A percentile compares a stretch with the other conserved stretches of the same genome.
phyloP scores from a whole-genome alignment of 1,284 basidiomycete species.

The Volvariella volvacea region DNA sequence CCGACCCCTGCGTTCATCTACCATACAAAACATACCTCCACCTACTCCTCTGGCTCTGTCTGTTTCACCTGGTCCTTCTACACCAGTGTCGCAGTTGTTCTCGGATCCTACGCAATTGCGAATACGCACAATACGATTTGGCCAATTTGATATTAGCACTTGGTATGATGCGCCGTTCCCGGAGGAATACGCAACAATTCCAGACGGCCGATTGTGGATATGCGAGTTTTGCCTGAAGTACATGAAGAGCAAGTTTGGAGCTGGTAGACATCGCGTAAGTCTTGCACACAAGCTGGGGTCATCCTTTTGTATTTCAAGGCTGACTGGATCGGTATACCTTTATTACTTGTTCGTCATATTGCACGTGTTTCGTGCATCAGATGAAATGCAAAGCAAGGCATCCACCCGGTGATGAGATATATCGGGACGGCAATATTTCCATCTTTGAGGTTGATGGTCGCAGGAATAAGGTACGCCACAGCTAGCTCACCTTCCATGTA shows the following conservation, averaged over 20 bases:
- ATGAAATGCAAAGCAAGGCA: constrained; percentile 93
- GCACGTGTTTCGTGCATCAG: constrained; percentile 30
- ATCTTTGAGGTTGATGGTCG: constrained; percentile 98
- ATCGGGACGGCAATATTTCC: constrained; percentile 82
- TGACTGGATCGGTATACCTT: not conserved
- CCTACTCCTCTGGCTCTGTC: constrained; percentile 19
- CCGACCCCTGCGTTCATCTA: constrained; percentile 57
- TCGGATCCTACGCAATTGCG: constrained; percentile 43
- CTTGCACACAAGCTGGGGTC: constrained; percentile 3
- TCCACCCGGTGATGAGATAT: constrained; percentile 98
- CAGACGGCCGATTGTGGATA: constrained; percentile 92
- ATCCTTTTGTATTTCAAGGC: constrained; percentile 4
- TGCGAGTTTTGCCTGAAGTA: constrained; percentile 99
- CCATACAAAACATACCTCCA: constrained; percentile 25
- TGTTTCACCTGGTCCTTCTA: constrained; percentile 30
- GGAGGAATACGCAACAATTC: constrained; percentile 92
- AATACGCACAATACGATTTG: constrained; percentile 88
- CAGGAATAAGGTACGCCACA: constrained; percentile 77
- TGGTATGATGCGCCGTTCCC: constrained; percentile 99
- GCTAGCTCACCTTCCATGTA: constrained; percentile 1
- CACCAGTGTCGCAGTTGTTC: constrained; percentile 24
- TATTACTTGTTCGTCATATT: constrained; percentile 3
- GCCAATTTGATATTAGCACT: constrained; percentile 92
- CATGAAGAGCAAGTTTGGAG: constrained; percentile 93
- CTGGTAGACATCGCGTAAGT: constrained; percentile 79